Conservation (phyloP, 106 monocot species). For the Allium cepa region DNA sequence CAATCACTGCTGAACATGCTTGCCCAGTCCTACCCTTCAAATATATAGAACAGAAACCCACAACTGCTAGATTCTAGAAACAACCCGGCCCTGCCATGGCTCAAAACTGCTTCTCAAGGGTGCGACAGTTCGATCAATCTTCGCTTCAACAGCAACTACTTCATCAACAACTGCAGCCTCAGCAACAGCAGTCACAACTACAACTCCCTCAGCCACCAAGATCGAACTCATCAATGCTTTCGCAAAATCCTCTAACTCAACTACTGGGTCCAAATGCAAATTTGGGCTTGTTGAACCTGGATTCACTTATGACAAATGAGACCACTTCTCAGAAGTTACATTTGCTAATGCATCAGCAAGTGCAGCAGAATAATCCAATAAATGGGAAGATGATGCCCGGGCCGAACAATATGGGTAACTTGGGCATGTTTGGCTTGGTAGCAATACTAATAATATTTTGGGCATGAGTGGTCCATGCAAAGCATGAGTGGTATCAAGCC, state of each 20-base stretch:
- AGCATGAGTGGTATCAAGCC: no score
- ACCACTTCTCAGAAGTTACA: slow-evolving; percentile 41
- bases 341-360: slow-evolving; percentile 50
- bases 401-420: slow-evolving; percentile 6
- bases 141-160: slow-evolving; percentile 57
- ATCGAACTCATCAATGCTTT: slow-evolving; percentile 36
- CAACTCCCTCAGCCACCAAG: slow-evolving; percentile 54
- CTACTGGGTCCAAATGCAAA: slow-evolving; percentile 57
- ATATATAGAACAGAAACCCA: slow-evolving; percentile 15
- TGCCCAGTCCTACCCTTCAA: slow-evolving; percentile 27
- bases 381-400: slow-evolving; percentile 75
- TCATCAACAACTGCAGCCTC: slow-evolving; percentile 21
- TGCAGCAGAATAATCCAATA: slow-evolving; percentile 33
- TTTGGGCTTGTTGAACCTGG: slow-evolving; percentile 37
- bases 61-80: slow-evolving; percentile 52
- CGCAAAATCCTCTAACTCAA: slow-evolving; percentile 56
- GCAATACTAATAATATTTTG: slow-evolving; percentile 21
- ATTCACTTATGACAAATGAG: slow-evolving; percentile 43
- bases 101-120: slow-evolving; percentile 40
- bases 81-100: slow-evolving; percentile 24
- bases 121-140: slow-evolving; percentile 57
- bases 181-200: slow-evolving; percentile 41
- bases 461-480: slow-evolving; percentile 52
- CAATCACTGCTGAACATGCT: not conserved
- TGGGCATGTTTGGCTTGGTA: slow-evolving; percentile 43